Evolutionary conservation across 495 filamentous ascomycete genomes (phyloP).

Genomic region (Penicillium taxi): DNA sequence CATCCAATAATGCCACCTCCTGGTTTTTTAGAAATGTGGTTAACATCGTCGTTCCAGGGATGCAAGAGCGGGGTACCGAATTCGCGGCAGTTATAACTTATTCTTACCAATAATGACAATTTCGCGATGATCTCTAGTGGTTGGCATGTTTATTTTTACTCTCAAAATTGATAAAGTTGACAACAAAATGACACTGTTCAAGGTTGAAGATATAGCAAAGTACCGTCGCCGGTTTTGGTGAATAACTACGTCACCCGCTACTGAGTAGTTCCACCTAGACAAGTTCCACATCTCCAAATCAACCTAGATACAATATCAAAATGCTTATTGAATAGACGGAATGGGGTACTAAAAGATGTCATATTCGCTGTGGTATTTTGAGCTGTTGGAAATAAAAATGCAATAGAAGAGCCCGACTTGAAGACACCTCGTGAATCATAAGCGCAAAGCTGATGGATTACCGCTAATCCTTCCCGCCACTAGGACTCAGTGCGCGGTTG

Average conservation of each 20-base stretch:
- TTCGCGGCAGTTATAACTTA: constrained; percentile 5
- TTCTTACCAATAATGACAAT: constrained; percentile 62
- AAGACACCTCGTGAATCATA: not conserved
- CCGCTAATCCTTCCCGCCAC: constrained; percentile 21
- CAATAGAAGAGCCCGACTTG: no score
- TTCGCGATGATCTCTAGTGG: constrained; percentile 40
- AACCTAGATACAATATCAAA: no score
- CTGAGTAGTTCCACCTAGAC: constrained; percentile 21
- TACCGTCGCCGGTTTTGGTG: not conserved
- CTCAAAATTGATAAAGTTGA: no score
- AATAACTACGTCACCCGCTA: constrained; percentile 24
- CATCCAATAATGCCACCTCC: constrained; percentile 94
- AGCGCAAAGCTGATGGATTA: not conserved
- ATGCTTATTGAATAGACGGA: no score
- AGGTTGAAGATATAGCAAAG: no score
- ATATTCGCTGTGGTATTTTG: no score
- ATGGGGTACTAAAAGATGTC: no score
- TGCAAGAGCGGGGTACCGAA: constrained; percentile 25
- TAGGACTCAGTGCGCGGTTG: constrained; percentile 81
- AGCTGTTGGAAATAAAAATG: no score
- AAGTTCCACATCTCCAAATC: constrained; percentile 7
- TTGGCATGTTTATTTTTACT: constrained; percentile 36
- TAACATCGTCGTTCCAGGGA: constrained; percentile 8
- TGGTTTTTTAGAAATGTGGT: constrained; percentile 20
- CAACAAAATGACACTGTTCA: no score